phyloP scores from a whole-genome alignment of 768 basidiomycete species.

The Auricularia heimuer region DNA sequence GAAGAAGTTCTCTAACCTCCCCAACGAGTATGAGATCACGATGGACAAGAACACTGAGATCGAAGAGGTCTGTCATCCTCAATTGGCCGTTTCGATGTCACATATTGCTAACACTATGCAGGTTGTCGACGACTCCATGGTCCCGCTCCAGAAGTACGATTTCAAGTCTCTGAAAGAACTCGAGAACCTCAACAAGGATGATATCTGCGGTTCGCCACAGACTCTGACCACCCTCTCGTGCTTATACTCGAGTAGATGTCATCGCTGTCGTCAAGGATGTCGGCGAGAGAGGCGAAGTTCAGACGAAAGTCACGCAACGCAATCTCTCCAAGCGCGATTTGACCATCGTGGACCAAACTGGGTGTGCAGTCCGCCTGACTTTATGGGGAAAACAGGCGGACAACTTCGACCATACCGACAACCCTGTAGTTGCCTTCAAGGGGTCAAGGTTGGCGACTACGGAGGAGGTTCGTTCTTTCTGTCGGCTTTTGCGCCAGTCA shows the following conservation, averaged over 20 bases:
- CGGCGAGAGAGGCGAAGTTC: slow-evolving; percentile 57
- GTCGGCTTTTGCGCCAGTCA: too few relatives aligned
- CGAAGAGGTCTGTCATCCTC: slow-evolving; percentile 51
- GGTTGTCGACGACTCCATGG: slow-evolving; percentile 68
- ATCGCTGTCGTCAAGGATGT: slow-evolving; percentile 79
- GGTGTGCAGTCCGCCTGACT: slow-evolving; percentile 71
- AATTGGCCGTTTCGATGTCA: background rate
- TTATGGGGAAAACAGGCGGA: slow-evolving; percentile 97
- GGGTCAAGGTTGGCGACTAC: slow-evolving; percentile 87
- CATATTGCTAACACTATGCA: slow-evolving; percentile 20
- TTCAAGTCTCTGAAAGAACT: slow-evolving; percentile 62
- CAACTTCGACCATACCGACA: slow-evolving; percentile 46
- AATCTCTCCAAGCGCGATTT: slow-evolving; percentile 87
- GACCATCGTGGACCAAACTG: slow-evolving; percentile 75
- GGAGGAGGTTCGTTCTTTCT: slow-evolving; percentile 44
- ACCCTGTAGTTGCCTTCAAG: slow-evolving; percentile 85
- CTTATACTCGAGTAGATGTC: slow-evolving; percentile 48
- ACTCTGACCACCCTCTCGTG: background rate
- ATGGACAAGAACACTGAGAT: slow-evolving; percentile 80
- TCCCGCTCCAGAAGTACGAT: slow-evolving; percentile 77
- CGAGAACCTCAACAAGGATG: slow-evolving; percentile 60
- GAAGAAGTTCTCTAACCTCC: slow-evolving; percentile 86
- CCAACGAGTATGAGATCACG: slow-evolving; percentile 87
- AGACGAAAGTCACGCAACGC: slow-evolving; percentile 62
- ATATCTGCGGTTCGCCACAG: slow-evolving; percentile 57